Base-by-base conservation (phyloP, 768 basidiomycete genomes). In the Suillus discolor region DNA sequence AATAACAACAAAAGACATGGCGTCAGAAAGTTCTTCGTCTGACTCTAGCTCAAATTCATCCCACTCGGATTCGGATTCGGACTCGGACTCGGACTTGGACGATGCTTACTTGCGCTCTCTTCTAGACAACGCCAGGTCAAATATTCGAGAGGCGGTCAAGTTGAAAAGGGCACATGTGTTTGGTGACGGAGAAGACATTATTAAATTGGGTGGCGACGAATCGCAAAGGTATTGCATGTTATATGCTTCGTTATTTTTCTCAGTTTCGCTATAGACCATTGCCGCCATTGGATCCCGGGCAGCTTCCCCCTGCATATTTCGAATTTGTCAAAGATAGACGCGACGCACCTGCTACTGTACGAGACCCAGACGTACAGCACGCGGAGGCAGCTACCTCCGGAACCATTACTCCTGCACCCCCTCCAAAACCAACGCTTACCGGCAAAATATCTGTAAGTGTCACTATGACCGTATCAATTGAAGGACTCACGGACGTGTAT, bases 261-360 rank as follows among this genome's bases (percentile, higher is more conserved):
- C 25, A 61, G 36, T 62, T 34, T 60, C 54, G 39, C 49, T 34
- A n/a, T 69, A 90, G 88, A 68, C 81, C 82, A 28, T 72, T 93
- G 55, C 92, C 92, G 4, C 73, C 76, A 12, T 78, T 93, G n/a
- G 79, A 93, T 71, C 87, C 91, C 60, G 89, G 89, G 55, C 71
- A 73, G 16, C 83, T 92, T 13, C 90, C 91, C 8, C 73, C 77
- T 18, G 81, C 88, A 6, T 93, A 93, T 74, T 86, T 94, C 63
- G 81, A 81, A 42, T 78, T 89, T 57, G 82, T 81, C 25, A 73
- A 79, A 62, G 75, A 75, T 31, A 79, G 78, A 41, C 77, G 78
- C 60, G 81, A 82, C 7, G 80, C 80, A 4, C 82, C 85, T 7
- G 82, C 79, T 5, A 77, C 75, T 41, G 74, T 89, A 18, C 82